These are phyloP conservation scores for Sporothrix humicola DNA, from an alignment of 2,329 filamentous ascomycete genomes.

Conservation along the genomic window DNA sequence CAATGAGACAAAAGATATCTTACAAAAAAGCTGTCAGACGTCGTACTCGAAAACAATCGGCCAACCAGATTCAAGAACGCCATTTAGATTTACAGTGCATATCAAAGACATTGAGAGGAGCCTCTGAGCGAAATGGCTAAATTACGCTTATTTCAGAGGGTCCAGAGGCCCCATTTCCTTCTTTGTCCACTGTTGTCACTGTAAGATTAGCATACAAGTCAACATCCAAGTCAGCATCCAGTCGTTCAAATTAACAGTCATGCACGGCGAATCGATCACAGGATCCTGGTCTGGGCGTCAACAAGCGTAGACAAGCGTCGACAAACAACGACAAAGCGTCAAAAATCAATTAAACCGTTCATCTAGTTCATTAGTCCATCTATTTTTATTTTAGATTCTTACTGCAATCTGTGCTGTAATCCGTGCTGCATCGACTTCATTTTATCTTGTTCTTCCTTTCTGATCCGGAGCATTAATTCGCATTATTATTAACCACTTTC, in stretches of 20 bases:
- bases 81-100: neutral
- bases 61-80: neutral
- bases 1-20: no score
- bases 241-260: neutral
- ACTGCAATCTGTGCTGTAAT: neutral
- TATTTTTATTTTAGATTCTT: neutral
- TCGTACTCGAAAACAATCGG: neutral
- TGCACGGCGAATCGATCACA: slow-evolving; percentile 6
- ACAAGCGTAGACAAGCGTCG: no score
- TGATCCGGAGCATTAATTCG: neutral
- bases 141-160: slow-evolving; percentile 10
- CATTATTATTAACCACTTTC: slow-evolving; percentile 10
- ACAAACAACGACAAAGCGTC: no score
- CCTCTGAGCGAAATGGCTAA: neutral
- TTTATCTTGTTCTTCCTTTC: neutral
- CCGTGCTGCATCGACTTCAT: neutral
- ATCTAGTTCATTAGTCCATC: neutral
- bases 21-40: neutral
- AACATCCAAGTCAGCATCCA: no score
- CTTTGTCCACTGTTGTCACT: neutral
- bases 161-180: neutral
- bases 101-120: neutral
- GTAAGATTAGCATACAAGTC: neutral
- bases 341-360: no score
- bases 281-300: no score